These are phyloP conservation scores for Leccinum uliginosum DNA, from an alignment of 768 basidiomycete species.

Conservation along the genomic window DNA sequence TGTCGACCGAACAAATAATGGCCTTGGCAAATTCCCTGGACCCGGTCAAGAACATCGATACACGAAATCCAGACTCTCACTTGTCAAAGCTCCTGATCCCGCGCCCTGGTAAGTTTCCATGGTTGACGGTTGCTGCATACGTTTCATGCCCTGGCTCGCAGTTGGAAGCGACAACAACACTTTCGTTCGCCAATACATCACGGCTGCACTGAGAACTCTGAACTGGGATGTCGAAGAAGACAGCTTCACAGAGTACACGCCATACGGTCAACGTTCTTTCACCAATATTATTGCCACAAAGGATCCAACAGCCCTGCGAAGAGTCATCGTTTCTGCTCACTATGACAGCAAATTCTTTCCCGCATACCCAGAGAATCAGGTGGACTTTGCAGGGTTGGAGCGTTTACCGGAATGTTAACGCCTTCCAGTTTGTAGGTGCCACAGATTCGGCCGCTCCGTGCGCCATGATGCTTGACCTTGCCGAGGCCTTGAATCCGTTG, in stretches of 20 bases:
- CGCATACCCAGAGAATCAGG: slow-evolving; percentile 68
- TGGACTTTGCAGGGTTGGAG: slow-evolving; percentile 28
- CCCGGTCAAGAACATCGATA: slow-evolving; percentile 65
- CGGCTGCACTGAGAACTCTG: slow-evolving; percentile 61
- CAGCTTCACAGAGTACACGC: slow-evolving; percentile 72
- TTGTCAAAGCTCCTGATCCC: slow-evolving; percentile 85
- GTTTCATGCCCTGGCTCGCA: slow-evolving; percentile 21
- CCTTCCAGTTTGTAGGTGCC: slow-evolving; percentile 83
- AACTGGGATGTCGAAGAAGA: slow-evolving; percentile 91
- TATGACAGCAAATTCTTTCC: slow-evolving; percentile 91
- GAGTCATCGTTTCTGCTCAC: slow-evolving; percentile 87
- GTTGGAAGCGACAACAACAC: slow-evolving; percentile 78
- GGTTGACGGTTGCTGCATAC: neutral
- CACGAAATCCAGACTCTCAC: slow-evolving; percentile 61
- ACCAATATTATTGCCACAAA: slow-evolving; percentile 95
- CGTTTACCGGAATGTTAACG: slow-evolving; percentile 9
- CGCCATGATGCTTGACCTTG: slow-evolving; percentile 90
- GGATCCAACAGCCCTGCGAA: slow-evolving; percentile 75
- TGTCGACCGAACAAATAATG: slow-evolving; percentile 50
- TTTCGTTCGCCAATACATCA: slow-evolving; percentile 76
- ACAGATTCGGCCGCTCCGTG: slow-evolving; percentile 97
- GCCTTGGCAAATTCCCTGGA: slow-evolving; percentile 54
- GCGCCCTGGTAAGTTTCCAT: slow-evolving; percentile 56
- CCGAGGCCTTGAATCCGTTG: slow-evolving; percentile 73
- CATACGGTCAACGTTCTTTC: slow-evolving; percentile 75